Percentiles rank a stretch among this genome's conserved stretches.
Evolutionary conservation across 2,329 filamentous ascomycete genomes (phyloP).

Genomic region (Aureobasidium sp.): DNA sequence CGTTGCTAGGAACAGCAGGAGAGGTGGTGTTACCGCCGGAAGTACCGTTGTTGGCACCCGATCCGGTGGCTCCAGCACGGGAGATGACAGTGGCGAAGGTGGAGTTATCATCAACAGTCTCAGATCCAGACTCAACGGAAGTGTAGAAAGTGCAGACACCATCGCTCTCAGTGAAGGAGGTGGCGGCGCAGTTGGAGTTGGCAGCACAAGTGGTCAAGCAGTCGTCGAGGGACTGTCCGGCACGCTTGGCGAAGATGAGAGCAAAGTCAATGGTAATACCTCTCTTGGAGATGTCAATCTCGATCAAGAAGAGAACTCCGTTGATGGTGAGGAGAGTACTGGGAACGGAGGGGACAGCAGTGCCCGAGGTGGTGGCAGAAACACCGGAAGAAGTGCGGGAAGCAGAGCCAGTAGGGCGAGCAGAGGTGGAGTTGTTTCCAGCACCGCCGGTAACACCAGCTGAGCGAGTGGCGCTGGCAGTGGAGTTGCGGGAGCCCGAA

Average conservation of each 20-base stretch:
- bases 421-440: background rate
- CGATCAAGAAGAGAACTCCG: background rate
- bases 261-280: conserved; percentile 4
- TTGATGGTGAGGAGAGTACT: background rate
- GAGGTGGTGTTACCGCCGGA: background rate
- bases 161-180: background rate
- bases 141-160: conserved; percentile 3
- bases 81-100: background rate
- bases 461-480: background rate
- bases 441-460: background rate
- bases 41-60: background rate
- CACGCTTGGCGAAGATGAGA: background rate
- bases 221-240: background rate
- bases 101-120: no score
- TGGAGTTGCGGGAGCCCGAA: background rate
- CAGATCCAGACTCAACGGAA: no score
- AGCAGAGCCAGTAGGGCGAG: background rate
- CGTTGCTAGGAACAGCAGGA: background rate
- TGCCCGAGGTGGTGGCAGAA: background rate
- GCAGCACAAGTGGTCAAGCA: conserved; percentile 4
- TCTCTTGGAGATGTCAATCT: background rate
- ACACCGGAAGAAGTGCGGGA: background rate
- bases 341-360: background rate
- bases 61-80: background rate
- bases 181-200: background rate